These are phyloP conservation scores for Lentinula novae-zelandiae DNA, from an alignment of 1,284 basidiomycete species.

Conservation along the genomic window DNA sequence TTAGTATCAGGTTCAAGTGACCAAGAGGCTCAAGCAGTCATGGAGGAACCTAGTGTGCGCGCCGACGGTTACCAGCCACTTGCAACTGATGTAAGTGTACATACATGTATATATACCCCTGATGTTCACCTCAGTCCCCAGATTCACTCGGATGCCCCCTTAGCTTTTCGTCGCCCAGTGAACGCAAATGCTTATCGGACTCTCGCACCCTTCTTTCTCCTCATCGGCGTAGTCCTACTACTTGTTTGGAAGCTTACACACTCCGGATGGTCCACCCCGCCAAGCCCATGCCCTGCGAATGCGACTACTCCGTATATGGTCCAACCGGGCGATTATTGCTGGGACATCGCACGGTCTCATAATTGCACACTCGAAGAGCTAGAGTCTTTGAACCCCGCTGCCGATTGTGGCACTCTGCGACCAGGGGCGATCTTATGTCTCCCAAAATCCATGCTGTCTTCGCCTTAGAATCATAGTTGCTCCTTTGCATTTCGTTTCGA, in stretches of 20 bases:
- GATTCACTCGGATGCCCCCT: slow-evolving; percentile 20
- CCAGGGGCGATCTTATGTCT: slow-evolving; percentile 62
- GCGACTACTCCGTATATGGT: slow-evolving; percentile 41
- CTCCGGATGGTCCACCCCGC: slow-evolving; percentile 34
- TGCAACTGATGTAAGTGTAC: slow-evolving; percentile 46
- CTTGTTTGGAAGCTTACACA: slow-evolving; percentile 62
- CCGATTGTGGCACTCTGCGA: slow-evolving; percentile 54
- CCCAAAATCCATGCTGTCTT: slow-evolving; percentile 23
- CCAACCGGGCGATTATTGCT: slow-evolving; percentile 65
- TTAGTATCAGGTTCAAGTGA: background rate
- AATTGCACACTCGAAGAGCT: slow-evolving; percentile 55
- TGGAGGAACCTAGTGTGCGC: slow-evolving; percentile 47
- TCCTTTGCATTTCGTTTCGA: background rate
- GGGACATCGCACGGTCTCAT: slow-evolving; percentile 54
- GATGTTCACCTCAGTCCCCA: background rate
- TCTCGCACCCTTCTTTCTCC: slow-evolving; percentile 71
- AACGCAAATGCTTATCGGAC: slow-evolving; percentile 50
- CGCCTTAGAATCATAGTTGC: background rate
- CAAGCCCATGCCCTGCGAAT: slow-evolving; percentile 40
- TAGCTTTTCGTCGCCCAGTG: slow-evolving; percentile 29
- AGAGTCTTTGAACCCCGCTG: slow-evolving; percentile 46
- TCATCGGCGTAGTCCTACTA: slow-evolving; percentile 60
- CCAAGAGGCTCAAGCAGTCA: slow-evolving; percentile 37
- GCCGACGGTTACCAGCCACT: slow-evolving; percentile 49
- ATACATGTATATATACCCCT: background rate